Evolutionary conservation across 805 yeast species (phyloP).

Genomic region (Candida michaelii): DNA sequence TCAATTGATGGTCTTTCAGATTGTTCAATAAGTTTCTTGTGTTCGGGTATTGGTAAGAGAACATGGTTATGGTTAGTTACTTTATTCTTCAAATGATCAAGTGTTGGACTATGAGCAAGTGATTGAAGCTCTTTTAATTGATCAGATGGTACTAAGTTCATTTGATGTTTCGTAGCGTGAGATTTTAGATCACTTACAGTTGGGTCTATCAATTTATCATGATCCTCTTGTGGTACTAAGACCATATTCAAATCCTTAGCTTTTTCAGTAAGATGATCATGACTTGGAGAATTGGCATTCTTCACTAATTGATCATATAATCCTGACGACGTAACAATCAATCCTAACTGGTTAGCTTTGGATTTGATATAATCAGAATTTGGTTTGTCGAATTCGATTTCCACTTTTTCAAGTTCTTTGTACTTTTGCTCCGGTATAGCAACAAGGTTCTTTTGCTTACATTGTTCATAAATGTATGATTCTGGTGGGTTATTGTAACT

Average conservation of each 20-base stretch:
- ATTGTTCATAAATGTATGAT: constrained; percentile 28
- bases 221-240: constrained; percentile 5
- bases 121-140: constrained; percentile 16
- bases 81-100: constrained; percentile 13
- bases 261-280: constrained; percentile 22
- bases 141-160: constrained; percentile 9
- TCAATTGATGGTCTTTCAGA: constrained; percentile 23
- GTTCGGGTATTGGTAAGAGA: constrained; percentile 17
- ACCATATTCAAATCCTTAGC: constrained; percentile 18
- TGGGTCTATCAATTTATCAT: constrained; percentile 9
- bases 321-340: constrained; percentile 28
- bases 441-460: constrained; percentile 15
- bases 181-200: constrained; percentile 11
- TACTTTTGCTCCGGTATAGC: constrained; percentile 15
- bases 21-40: constrained; percentile 11
- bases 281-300: constrained; percentile 24
- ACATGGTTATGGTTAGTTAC: constrained; percentile 11
- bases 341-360: constrained; percentile 37
- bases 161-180: constrained; percentile 10
- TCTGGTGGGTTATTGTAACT: constrained; percentile 24
- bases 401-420: constrained; percentile 17
- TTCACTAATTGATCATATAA: constrained; percentile 31
- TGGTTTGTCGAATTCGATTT: constrained; percentile 33
- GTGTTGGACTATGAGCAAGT: constrained; percentile 23
- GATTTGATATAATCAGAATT: constrained; percentile 29